Base-by-base conservation (phyloP, 371 early-diverging fungal species). In the Gilbertella persicaria region DNA sequence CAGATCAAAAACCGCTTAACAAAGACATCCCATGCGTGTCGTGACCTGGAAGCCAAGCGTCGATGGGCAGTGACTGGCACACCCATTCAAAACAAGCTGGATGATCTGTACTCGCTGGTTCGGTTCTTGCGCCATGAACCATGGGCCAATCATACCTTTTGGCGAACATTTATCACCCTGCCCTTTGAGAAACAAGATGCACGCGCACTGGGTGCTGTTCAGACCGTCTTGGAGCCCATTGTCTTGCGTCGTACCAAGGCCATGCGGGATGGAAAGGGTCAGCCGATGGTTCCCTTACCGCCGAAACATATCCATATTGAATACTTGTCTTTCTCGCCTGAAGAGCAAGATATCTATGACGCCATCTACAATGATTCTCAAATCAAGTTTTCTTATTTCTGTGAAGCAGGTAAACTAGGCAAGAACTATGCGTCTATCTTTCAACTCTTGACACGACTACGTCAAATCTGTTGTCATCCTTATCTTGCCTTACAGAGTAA, bases 1-100 rank as follows among this genome's bases (percentile, higher is more conserved):
- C 82, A 75, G 5, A 92, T 92, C 50, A 85, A 85, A 46, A 84
- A 86, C 39, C 62, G 78, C 1, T 23, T 53, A 3, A 84, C 84
- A 39, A 75, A 77, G 56, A 79, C 79, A 7, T 75, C 87, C 2
- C 79, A 73, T n/a, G 84, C 84, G 0, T 84, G 82, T 39, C 75
- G 62, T 37, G 75, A 65, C n/a, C 45, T 94, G 17, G 66, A 71
- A 33, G 81, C 86, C n/a, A 58, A 58, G 14, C 74, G 89, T 36
- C 71, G 92, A 37, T 93, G 95, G 89, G 84, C 87, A 0, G 75
- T 95, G 0, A 90, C 91, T 3, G 91, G 90, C 4, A 90, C 90
- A 7, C 90, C 90, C 21, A 86, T 90, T 35, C 81, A 82, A 67
- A 86, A 84, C 63, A 89, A 88, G 53, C 60, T 91, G 10, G 84